A percentile compares a stretch with the other conserved stretches of the same genome.
These are phyloP conservation scores for Rhododendron henanense DNA, from an alignment of 148 eudicot species.

Conservation along the genomic window DNA sequence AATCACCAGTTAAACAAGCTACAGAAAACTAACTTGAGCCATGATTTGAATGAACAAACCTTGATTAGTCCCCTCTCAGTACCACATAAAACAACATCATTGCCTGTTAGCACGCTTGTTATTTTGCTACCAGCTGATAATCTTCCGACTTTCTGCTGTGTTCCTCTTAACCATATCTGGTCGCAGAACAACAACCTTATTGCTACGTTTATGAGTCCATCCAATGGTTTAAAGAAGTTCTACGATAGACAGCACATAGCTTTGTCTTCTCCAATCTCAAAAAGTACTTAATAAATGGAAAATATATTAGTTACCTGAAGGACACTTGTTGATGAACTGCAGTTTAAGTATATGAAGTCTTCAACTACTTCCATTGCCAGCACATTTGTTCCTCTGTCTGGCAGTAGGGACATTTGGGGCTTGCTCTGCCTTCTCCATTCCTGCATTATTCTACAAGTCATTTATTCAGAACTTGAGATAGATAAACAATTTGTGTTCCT, in stretches of 20 bases:
- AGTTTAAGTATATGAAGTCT: slow-evolving; percentile 51
- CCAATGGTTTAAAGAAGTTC: neutral
- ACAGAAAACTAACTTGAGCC: neutral
- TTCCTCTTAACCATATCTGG: slow-evolving; percentile 61
- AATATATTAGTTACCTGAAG: slow-evolving; percentile 32
- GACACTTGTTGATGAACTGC: slow-evolving; percentile 35
- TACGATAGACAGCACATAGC: neutral
- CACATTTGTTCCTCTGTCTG: slow-evolving; percentile 37
- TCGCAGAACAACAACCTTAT: neutral
- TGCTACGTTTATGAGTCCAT: neutral
- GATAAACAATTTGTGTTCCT: neutral
- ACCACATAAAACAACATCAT: slow-evolving; percentile 54
- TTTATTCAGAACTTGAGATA: neutral
- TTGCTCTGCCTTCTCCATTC: slow-evolving; percentile 45
- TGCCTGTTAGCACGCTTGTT: slow-evolving; percentile 54
- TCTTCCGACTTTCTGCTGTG: slow-evolving; percentile 56
- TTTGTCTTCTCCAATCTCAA: neutral
- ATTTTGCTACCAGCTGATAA: slow-evolving; percentile 66
- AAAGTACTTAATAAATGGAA: neutral
- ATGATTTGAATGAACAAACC: slow-evolving; percentile 22
- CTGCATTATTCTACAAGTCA: slow-evolving; percentile 21
- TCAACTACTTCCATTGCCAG: slow-evolving; percentile 54
- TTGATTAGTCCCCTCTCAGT: slow-evolving; percentile 50
- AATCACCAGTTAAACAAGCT: neutral
- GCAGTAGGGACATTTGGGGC: slow-evolving; percentile 39